These are phyloP conservation scores for Nemania serpens DNA, from an alignment of 2,329 filamentous ascomycete genomes.

Conservation along the genomic window DNA sequence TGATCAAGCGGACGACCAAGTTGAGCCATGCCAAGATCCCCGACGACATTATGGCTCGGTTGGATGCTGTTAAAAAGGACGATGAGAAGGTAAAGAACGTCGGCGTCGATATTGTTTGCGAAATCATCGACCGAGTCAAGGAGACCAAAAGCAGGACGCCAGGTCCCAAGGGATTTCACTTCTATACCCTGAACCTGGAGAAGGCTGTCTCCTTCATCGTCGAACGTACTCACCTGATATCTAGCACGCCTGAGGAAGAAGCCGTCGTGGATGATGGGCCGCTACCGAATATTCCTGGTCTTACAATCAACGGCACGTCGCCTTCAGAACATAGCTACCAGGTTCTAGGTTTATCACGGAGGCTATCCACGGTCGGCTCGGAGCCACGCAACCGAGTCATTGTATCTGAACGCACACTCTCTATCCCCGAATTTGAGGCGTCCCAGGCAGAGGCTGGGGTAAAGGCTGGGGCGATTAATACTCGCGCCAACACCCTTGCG, in stretches of 20 bases:
- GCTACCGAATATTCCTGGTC: slow-evolving; percentile 49
- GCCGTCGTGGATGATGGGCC: slow-evolving; percentile 54
- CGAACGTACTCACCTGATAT: slow-evolving; percentile 81
- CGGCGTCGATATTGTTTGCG: slow-evolving; percentile 80
- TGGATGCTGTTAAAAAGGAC: slow-evolving; percentile 75
- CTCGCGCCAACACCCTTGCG: slow-evolving; percentile 81
- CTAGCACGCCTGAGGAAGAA: slow-evolving; percentile 54
- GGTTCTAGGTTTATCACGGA: slow-evolving; percentile 49
- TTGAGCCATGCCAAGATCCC: slow-evolving; percentile 89
- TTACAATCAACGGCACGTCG: slow-evolving; percentile 56
- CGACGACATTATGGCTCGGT: slow-evolving; percentile 66
- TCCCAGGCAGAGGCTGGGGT: slow-evolving; percentile 77
- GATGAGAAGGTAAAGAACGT: slow-evolving; percentile 81
- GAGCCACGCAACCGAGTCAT: slow-evolving; percentile 89
- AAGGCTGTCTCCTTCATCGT: slow-evolving; percentile 94
- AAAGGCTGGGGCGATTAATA: slow-evolving; percentile 74
- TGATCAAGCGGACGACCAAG: slow-evolving; percentile 91
- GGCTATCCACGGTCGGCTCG: slow-evolving; percentile 79
- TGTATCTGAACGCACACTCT: slow-evolving; percentile 66
- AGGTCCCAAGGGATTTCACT: slow-evolving; percentile 83
- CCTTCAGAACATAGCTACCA: slow-evolving; percentile 38
- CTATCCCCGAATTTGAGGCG: slow-evolving; percentile 69
- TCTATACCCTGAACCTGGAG: slow-evolving; percentile 95
- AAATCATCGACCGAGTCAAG: slow-evolving; percentile 81
- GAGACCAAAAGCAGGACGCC: slow-evolving; percentile 60